Percentiles rank a stretch among this genome's conserved stretches.
These are phyloP conservation scores for Kwoniella shivajii DNA, from an alignment of 1,284 basidiomycete genomes.

Conservation along the genomic window DNA sequence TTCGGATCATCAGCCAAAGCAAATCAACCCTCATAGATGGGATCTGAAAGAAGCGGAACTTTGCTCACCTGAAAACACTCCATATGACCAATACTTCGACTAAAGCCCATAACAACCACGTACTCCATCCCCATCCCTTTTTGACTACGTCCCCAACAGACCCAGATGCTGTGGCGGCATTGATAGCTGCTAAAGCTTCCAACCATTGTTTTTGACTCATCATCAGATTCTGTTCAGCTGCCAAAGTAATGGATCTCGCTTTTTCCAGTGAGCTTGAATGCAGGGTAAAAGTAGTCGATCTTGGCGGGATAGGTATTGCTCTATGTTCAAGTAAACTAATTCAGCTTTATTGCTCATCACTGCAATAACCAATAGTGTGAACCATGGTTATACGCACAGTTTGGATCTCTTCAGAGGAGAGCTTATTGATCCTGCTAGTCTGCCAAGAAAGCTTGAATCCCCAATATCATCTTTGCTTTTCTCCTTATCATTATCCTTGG, in stretches of 20 bases:
- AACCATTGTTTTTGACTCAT: constrained; percentile 27
- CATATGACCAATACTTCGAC: constrained; percentile 43
- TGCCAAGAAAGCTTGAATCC: constrained; percentile 9
- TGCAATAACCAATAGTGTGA: no score
- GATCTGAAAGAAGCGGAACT: no score
- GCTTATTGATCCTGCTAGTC: constrained; percentile 5
- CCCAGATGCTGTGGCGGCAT: neutral
- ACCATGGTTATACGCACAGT: constrained; percentile 1
- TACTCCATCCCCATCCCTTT: constrained; percentile 28
- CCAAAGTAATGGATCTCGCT: constrained; percentile 16
- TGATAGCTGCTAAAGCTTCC: constrained; percentile 21
- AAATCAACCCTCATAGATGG: no score
- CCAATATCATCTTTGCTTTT: constrained; percentile 13
- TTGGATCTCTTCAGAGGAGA: constrained; percentile 1
- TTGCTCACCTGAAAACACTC: constrained; percentile 47
- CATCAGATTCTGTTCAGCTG: constrained; percentile 19
- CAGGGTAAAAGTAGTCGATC: constrained; percentile 26
- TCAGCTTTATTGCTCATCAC: no score
- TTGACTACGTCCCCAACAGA: constrained; percentile 13
- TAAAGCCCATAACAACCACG: constrained; percentile 34
- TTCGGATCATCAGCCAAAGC: no score
- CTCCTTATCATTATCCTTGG: neutral
- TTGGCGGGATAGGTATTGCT: constrained; percentile 15
- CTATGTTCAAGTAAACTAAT: neutral
- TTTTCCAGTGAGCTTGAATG: constrained; percentile 18